phyloP scores from a whole-genome alignment of 2,329 filamentous ascomycete genomes.

The Ilyonectria mors-panacis region DNA sequence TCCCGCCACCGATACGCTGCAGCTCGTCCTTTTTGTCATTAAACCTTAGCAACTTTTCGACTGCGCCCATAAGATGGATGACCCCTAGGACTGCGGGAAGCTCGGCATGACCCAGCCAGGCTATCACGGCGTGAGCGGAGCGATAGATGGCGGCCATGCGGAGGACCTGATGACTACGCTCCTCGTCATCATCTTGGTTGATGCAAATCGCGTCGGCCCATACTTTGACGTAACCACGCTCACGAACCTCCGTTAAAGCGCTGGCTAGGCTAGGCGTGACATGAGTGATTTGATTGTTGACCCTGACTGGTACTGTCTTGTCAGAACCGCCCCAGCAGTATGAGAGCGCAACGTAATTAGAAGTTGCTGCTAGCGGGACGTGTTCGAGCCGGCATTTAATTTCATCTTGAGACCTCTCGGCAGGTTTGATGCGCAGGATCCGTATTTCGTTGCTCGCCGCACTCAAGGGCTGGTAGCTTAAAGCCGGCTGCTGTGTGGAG shows the following conservation, averaged over 20 bases:
- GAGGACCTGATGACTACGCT: neutral
- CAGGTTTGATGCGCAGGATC: neutral
- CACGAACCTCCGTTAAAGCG: neutral
- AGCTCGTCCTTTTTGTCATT: neutral
- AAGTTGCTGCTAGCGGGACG: constrained; percentile 2
- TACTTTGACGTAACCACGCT: neutral
- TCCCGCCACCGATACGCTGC: no score
- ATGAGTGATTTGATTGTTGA: neutral
- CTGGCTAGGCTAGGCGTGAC: neutral
- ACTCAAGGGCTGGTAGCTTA: neutral
- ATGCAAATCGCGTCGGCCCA: neutral
- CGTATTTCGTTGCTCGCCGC: neutral
- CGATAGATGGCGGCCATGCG: neutral
- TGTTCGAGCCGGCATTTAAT: constrained; percentile 15
- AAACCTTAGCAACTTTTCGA: neutral
- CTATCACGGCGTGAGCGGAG: neutral
- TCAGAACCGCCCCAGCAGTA: neutral
- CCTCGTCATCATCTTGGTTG: neutral
- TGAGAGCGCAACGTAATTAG: constrained; percentile 15
- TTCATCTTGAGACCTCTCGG: neutral
- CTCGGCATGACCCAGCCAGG: neutral
- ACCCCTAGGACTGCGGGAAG: neutral
- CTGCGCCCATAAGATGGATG: neutral
- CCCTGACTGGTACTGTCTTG: neutral
- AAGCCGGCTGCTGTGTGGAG: neutral